Percentiles rank a stretch among this genome's conserved stretches.
Conservation (phyloP, 225 moss, liverwort and hornwort genomes). For the Sphagnum contortum region DNA sequence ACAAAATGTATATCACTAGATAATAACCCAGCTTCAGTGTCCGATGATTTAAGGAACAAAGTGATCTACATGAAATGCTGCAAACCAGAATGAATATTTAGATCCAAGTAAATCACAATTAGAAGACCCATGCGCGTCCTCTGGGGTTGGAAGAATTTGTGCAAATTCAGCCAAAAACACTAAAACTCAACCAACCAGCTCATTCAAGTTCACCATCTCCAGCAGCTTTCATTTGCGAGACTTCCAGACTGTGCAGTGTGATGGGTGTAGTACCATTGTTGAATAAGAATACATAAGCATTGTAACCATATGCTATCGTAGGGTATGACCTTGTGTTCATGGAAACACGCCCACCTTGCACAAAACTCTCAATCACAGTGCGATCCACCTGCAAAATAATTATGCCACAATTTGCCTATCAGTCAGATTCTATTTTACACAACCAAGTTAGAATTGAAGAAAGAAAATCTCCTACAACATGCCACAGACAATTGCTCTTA, state of each 20-base stretch:
- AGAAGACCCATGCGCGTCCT: too few species aligned
- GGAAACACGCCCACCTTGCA: conserved; percentile 26
- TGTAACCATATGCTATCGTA: conserved; percentile 9
- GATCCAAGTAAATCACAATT: too few species aligned
- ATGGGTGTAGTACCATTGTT: conserved; percentile 22
- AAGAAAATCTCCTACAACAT: not conserved
- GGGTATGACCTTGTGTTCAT: conserved; percentile 30
- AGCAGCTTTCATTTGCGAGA: not conserved
- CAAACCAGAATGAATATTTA: too few species aligned
- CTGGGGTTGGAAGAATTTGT: too few species aligned
- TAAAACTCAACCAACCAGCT: too few species aligned
- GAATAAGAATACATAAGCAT: conserved; percentile 24
- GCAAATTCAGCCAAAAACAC: too few species aligned
- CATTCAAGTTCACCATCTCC: too few species aligned
- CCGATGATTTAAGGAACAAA: too few species aligned
- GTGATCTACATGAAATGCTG: too few species aligned
- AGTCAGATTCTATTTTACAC: not conserved
- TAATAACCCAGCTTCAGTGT: too few species aligned
- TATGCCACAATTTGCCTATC: not conserved
- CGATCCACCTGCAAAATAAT: conserved; percentile 20
- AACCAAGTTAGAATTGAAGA: not conserved
- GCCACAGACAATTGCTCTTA: not conserved
- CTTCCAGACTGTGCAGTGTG: conserved; percentile 5
- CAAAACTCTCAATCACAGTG: conserved; percentile 27
- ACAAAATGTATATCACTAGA: too few species aligned